Evolutionary conservation across 2,329 filamentous ascomycete genomes (phyloP), one percentile per base, ranked within the genome.

Genomic region (Lecanosticta acicola): DNA sequence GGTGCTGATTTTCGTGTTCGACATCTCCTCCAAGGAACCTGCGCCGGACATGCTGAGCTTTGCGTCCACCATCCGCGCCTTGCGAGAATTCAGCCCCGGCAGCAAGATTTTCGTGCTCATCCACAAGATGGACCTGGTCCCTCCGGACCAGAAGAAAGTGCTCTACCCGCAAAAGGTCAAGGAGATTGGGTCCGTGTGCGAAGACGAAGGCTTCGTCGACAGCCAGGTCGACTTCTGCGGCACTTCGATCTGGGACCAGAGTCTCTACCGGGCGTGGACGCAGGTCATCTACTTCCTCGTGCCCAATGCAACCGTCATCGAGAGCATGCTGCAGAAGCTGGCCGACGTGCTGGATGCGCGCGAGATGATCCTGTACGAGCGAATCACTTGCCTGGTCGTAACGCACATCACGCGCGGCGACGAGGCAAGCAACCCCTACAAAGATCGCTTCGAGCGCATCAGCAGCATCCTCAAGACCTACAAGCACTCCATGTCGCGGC

Each of bases 381-480:
- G 93, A 45, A 94, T 90, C 2, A 96, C 90, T 0, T 98, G 96
- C 68, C 78, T 98, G 0, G 94, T 91, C 43, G 90, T 98, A n/a
- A 94, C 89, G 0, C 88, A 85, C 47, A 93, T 94, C 71, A 87
- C 87, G 3, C 84, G 86, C 1, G 76, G 80, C 14, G 76, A 84
- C 51, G 89, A 89, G 36, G 70, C 79, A 41, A 46, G 54, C 14
- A 98, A 98, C 65, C 91, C 93, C 1, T 94, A 87, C 51, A 84
- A 85, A 41, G 93, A 98, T 68, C 85, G 93, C 2, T 89, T 95
- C 59, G 93, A 98, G 74, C 85, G 86, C 57, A 86, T 98, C 63
- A 93, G 85, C 51, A 97, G 95, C 67, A 96, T 98, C 62, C 85
- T 98, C 70, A 98, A 98, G 72, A 90, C 91, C 48, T 96, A 97